Conservation (phyloP, 2,329 filamentous ascomycete species). For the Byssothecium circinans region DNA sequence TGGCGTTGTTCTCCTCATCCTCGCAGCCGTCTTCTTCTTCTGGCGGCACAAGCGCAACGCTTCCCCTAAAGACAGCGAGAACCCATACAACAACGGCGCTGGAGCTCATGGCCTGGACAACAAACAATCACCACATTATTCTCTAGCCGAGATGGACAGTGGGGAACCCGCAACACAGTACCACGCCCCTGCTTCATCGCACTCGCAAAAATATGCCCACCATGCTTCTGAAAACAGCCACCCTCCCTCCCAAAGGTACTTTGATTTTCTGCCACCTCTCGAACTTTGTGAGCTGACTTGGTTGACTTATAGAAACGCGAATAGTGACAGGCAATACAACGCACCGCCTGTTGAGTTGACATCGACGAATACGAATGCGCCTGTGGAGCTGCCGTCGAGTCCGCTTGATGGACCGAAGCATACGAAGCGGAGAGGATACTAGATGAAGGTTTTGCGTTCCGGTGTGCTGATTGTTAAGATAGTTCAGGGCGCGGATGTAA, state of each 20-base stretch:
- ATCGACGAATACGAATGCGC: background rate
- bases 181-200: background rate
- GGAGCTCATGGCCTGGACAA: background rate
- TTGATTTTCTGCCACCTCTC: background rate
- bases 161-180: background rate
- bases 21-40: conserved; percentile 11
- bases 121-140: background rate
- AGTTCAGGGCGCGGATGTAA: background rate
- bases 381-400: conserved; percentile 11
- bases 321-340: background rate
- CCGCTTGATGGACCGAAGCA: background rate
- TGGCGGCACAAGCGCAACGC: conserved; percentile 11
- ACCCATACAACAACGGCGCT: background rate
- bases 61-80: background rate
- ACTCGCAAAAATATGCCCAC: conserved; percentile 7
- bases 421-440: background rate
- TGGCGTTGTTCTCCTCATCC: conserved; percentile 7
- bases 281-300: background rate
- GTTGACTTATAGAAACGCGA: background rate
- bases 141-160: background rate
- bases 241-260: conserved; percentile 2
- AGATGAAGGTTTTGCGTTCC: background rate
- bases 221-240: conserved; percentile 1
- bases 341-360: conserved; percentile 1
- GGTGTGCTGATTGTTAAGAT: background rate